These are phyloP conservation scores for Tricholomella constricta DNA, from an alignment of 768 basidiomycete species.

Conservation along the genomic window DNA sequence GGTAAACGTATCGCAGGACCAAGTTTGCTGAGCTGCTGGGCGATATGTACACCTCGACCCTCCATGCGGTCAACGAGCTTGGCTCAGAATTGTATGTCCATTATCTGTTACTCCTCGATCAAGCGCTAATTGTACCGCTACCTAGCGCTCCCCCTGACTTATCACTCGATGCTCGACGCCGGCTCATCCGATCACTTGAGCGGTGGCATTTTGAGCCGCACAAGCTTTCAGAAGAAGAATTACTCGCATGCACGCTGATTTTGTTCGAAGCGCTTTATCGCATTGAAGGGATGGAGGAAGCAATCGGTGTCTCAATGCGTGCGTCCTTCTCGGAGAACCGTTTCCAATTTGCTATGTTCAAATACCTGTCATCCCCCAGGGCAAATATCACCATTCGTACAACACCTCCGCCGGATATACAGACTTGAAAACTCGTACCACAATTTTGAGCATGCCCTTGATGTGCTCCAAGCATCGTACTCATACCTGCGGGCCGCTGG, in stretches of 20 bases:
- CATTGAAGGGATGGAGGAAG: conserved; percentile 71
- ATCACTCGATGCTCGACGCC: conserved; percentile 49
- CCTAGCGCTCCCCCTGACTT: conserved; percentile 50
- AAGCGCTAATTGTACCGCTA: background rate
- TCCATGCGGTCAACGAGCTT: conserved; percentile 67
- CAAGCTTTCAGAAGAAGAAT: conserved; percentile 77
- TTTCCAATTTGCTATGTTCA: conserved; percentile 18
- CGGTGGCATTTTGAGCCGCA: conserved; percentile 93
- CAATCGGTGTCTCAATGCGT: conserved; percentile 61
- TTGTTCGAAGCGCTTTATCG: conserved; percentile 86
- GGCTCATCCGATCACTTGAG: conserved; percentile 69
- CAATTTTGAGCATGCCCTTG: conserved; percentile 96
- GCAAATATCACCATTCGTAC: conserved; percentile 76
- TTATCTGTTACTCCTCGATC: background rate
- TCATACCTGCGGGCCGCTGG: conserved; percentile 79
- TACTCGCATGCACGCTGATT: conserved; percentile 77
- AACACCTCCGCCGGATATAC: conserved; percentile 90
- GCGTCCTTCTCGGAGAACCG: conserved; percentile 31
- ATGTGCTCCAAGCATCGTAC: conserved; percentile 93
- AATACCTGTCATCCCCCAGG: conserved; percentile 41
- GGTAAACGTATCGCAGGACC: conserved; percentile 32
- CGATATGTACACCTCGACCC: conserved; percentile 83
- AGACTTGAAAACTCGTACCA: conserved; percentile 93
- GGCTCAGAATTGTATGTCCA: conserved; percentile 43
- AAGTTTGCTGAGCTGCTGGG: conserved; percentile 81